These are phyloP conservation scores for Pestalotiopsis sp. DNA, from an alignment of 2,329 filamentous ascomycete genomes.

Conservation along the genomic window DNA sequence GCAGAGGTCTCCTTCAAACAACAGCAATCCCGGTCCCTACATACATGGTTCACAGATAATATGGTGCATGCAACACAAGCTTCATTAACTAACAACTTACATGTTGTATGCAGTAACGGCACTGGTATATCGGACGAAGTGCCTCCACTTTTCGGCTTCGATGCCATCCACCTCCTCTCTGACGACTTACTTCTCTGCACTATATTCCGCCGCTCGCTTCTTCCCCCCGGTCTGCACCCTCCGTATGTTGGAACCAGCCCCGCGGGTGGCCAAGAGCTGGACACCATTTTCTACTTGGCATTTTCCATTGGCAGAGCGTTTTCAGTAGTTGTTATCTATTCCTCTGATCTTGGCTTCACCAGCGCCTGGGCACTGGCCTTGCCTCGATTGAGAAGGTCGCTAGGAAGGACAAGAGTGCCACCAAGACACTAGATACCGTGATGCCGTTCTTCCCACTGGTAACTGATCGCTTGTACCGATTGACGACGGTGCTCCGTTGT, in stretches of 20 bases:
- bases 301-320: not conserved
- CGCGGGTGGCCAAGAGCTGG: not conserved
- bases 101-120: not conserved
- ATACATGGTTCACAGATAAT: not conserved
- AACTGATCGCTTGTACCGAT: not conserved
- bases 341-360: not conserved
- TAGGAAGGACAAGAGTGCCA: not conserved
- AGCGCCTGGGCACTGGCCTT: not conserved
- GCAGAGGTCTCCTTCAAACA: not conserved
- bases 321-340: not conserved
- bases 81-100: not conserved
- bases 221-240: not conserved
- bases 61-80: not conserved
- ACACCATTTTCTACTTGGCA: not conserved
- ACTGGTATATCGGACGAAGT: not conserved
- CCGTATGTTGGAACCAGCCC: not conserved
- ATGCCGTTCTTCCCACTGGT: not conserved
- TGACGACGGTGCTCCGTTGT: slow-evolving; percentile 5
- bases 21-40: not conserved
- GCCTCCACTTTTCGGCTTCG: not conserved
- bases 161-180: not conserved
- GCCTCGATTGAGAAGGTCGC: slow-evolving; percentile 7
- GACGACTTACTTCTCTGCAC: not conserved
- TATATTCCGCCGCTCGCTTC: not conserved
- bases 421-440: not conserved